phyloP scores from a whole-genome alignment of 345 rosid genomes.

The rapeseed (Brassica napus) region DNA sequence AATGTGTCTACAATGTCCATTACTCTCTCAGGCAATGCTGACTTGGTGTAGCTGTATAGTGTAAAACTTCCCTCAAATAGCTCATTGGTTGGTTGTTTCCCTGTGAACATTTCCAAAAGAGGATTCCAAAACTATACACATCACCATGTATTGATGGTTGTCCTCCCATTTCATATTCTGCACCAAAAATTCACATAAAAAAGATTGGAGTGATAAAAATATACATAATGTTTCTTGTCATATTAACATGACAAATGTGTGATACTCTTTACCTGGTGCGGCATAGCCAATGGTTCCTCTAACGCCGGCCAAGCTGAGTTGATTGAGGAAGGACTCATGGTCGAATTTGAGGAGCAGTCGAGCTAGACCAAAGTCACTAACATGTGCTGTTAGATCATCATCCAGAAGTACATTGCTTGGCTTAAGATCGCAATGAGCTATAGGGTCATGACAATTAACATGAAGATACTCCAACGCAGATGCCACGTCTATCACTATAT shows the following conservation, averaged over 20 bases:
- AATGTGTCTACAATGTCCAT: neutral
- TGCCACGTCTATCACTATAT: neutral
- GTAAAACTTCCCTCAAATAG: neutral
- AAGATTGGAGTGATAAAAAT: neutral
- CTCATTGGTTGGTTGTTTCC: neutral
- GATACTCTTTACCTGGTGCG: neutral
- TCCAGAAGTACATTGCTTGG: neutral
- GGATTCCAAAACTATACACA: neutral
- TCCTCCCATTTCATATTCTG: neutral
- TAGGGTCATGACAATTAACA: neutral
- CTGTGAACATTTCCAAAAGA: neutral
- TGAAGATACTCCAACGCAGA: conserved; percentile 9
- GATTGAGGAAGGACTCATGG: neutral
- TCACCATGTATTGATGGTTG: neutral
- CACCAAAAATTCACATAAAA: neutral
- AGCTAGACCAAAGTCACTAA: conserved; percentile 4
- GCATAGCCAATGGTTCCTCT: conserved; percentile 3
- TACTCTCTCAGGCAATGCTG: neutral
- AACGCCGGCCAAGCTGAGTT: neutral
- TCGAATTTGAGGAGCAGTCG: neutral
- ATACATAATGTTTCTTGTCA: neutral
- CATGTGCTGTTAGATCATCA: neutral
- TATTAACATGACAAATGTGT: neutral
- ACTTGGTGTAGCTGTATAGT: neutral
- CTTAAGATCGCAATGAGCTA: conserved; percentile 5